Evolutionary conservation across 257 asterid species (phyloP).

Genomic region (Salvia miltiorrhiza): DNA sequence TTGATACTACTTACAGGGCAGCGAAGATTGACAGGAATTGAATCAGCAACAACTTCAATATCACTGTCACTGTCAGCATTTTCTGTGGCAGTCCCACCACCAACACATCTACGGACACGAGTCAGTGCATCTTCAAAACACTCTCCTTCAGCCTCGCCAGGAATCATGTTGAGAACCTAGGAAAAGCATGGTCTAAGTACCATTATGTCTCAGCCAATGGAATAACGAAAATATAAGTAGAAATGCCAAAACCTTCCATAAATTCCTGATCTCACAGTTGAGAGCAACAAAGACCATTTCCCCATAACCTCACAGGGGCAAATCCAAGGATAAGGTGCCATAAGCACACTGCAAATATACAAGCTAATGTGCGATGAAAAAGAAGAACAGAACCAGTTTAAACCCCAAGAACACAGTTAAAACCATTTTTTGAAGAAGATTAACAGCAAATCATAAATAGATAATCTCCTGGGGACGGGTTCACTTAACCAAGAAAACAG

Average conservation of each 20-base stretch:
- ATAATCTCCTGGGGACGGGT: neutral
- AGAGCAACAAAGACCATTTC: constrained; percentile 17
- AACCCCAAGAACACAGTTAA: neutral
- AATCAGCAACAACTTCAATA: constrained; percentile 97
- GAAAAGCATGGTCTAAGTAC: constrained; percentile 10
- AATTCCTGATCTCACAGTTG: constrained; percentile 12
- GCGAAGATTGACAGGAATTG: constrained; percentile 88
- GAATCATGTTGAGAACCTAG: constrained; percentile 79
- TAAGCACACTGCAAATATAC: constrained; percentile 21
- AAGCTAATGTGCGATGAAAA: constrained; percentile 14
- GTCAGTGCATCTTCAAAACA: constrained; percentile 85
- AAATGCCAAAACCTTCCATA: constrained; percentile 17
- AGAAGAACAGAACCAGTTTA: neutral
- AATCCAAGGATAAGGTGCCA: constrained; percentile 12
- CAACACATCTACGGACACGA: constrained; percentile 73
- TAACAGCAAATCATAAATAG: neutral
- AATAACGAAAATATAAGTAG: constrained; percentile 17
- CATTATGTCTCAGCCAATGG: neutral
- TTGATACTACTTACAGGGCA: constrained; percentile 78
- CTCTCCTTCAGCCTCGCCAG: constrained; percentile 90
- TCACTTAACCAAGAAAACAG: neutral
- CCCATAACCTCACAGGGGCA: constrained; percentile 6
- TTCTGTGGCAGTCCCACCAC: constrained; percentile 86
- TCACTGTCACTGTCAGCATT: constrained; percentile 98
- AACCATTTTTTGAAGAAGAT: neutral